Conservation (phyloP, 192 early-diverging fungal genomes). For the Entomortierella beljakovae region DNA sequence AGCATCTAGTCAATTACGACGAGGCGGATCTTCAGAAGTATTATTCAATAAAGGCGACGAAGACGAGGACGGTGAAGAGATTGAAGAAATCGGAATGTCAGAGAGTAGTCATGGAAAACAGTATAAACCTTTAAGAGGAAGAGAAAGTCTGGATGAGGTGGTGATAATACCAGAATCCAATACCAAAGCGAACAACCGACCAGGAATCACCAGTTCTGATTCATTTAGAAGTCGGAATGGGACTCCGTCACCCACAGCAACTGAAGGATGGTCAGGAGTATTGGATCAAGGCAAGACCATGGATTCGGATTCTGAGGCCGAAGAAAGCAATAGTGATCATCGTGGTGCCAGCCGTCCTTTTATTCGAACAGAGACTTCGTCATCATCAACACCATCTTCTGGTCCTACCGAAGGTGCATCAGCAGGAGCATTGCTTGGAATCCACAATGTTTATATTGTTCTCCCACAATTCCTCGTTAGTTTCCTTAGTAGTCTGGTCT, state of each 20-base stretch:
- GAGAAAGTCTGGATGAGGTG: slow-evolving; percentile 32
- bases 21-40: slow-evolving; percentile 6
- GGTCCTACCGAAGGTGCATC: slow-evolving; percentile 49
- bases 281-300: neutral
- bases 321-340: slow-evolving; percentile 1
- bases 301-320: slow-evolving; percentile 11
- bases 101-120: slow-evolving; percentile 9
- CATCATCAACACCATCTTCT: neutral
- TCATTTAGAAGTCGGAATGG: slow-evolving; percentile 6
- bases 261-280: neutral
- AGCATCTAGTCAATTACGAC: neutral
- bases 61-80: slow-evolving; percentile 15
- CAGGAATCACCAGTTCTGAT: neutral
- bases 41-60: slow-evolving; percentile 20
- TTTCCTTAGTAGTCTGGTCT: slow-evolving; percentile 84
- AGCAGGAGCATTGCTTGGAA: slow-evolving; percentile 85
- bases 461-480: slow-evolving; percentile 93
- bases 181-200: neutral
- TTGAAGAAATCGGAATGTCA: slow-evolving; percentile 29
- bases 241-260: slow-evolving; percentile 12
- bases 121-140: slow-evolving; percentile 22
- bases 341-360: neutral
- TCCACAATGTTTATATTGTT: slow-evolving; percentile 96
- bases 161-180: neutral
- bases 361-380: slow-evolving; percentile 6